These are phyloP conservation scores for Pyrenochaeta sp. DNA, from an alignment of 2,329 filamentous ascomycete genomes.

Conservation along the genomic window DNA sequence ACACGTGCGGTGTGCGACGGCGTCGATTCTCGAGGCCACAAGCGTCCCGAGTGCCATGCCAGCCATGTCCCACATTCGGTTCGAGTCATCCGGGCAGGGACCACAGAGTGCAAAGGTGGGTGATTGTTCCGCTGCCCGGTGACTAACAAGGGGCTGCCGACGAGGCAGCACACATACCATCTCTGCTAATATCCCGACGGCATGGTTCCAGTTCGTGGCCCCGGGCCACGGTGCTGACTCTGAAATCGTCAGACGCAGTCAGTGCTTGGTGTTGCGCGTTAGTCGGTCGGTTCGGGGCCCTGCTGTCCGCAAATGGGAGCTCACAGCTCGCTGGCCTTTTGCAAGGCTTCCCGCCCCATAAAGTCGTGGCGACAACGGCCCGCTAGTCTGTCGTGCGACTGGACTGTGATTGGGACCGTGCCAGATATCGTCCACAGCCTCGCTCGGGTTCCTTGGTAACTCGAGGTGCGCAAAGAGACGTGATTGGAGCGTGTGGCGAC, in stretches of 20 bases:
- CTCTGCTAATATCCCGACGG: conserved; percentile 15
- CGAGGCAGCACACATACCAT: background rate
- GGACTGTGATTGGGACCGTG: conserved; percentile 16
- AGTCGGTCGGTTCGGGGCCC: conserved; percentile 12
- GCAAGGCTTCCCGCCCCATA: conserved; percentile 29
- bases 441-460: conserved; percentile 14
- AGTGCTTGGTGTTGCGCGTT: conserved; percentile 11
- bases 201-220: conserved; percentile 14
- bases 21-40: conserved; percentile 6
- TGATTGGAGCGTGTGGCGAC: conserved; percentile 11
- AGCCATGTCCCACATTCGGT: conserved; percentile 10
- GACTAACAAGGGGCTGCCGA: conserved; percentile 7
- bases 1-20: conserved; percentile 7
- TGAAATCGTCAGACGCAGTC: conserved; percentile 8
- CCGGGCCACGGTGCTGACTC: conserved; percentile 14
- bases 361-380: conserved; percentile 29
- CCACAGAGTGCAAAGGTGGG: conserved; percentile 6
- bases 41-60: too few species aligned
- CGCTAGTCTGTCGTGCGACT: conserved; percentile 29
- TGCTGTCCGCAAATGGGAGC: conserved; percentile 8
- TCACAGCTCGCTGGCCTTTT: conserved; percentile 12
- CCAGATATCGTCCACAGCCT: conserved; percentile 18
- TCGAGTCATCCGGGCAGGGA: conserved; percentile 12
- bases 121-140: conserved; percentile 19
- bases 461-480: conserved; percentile 5